Evolutionary conservation across 129 eudicot genomes (phyloP), one percentile per base, ranked within the genome.

Genomic region (Flaveria sonorensis): DNA sequence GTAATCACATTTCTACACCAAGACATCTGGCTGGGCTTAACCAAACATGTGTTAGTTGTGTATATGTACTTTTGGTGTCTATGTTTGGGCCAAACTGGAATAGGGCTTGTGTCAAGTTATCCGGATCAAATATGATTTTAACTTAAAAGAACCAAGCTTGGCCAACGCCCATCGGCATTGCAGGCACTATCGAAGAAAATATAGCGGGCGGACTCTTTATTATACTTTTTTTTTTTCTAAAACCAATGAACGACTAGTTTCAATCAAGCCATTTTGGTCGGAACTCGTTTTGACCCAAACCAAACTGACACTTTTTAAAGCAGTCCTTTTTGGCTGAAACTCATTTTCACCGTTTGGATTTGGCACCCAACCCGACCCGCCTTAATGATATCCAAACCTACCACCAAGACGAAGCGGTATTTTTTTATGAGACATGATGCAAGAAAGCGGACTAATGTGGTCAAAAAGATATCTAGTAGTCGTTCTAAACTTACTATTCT

Each of bases 401-500:
- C 48, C 70, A 74, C 66, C 79, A 61, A 61, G 12, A 60, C 40
- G 18, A 26, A 55, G 62, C 56, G 36, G 2, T 6, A 26, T 2
- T 6, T 2, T 6, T 28, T 13, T 68, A 16, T 70, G 50, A 56
- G 40, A 67, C 20, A 24, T 36, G 48, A 50, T 77, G 47, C 74
- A 20, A 52, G 74, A 36, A 77, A 77, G 50, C 14, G 13, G 40
- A 16, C 21, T 20, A 50, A 43, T 2, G 18, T 57, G 76, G 70
- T 55, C 55, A 51, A 50, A 32, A 24, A 53, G 71, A 26, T 59
- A 0, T 13, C 70, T 14, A 57, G 11, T 39, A 43, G 10, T 42
- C 19, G 62, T 14, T 72, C 11, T 13, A 56, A 42, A 66, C 70
- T 66, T 73, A 32, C 84, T 56, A 80, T 75, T 65, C 2, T 28